Percentiles rank a stretch among this genome's conserved stretches.
Evolutionary conservation across 805 yeast genomes (phyloP).

Genomic region (Torulaspora maleeae): DNA sequence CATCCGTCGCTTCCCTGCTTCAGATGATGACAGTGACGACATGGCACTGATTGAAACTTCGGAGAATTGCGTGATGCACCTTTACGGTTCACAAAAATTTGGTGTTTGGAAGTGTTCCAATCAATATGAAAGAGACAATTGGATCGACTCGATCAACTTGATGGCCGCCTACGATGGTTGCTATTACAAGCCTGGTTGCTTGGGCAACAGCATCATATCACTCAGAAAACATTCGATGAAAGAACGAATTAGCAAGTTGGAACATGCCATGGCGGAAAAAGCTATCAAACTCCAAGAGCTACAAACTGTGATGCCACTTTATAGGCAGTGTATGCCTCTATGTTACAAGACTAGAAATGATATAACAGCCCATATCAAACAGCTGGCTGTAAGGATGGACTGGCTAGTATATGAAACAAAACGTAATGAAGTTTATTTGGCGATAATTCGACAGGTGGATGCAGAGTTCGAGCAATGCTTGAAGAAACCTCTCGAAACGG

Average conservation of each 20-base stretch:
- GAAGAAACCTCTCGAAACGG: neutral
- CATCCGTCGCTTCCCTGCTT: constrained; percentile 1
- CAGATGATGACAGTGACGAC: constrained; percentile 11
- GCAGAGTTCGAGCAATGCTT: constrained; percentile 3
- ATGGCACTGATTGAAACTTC: constrained; percentile 21
- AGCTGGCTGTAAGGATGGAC: constrained; percentile 49
- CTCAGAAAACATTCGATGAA: constrained; percentile 26
- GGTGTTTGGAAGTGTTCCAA: constrained; percentile 41
- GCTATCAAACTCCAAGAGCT: constrained; percentile 38
- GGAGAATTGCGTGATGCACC: constrained; percentile 37
- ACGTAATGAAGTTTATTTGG: constrained; percentile 40
- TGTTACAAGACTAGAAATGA: constrained; percentile 48
- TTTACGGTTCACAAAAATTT: constrained; percentile 41
- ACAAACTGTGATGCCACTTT: constrained; percentile 36
- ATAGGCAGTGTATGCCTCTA: constrained; percentile 51
- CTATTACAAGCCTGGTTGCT: constrained; percentile 20
- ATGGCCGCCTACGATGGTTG: constrained; percentile 27
- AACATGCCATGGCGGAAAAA: constrained; percentile 36
- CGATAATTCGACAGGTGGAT: constrained; percentile 25
- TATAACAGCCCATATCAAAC: constrained; percentile 42
- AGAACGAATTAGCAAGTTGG: constrained; percentile 37
- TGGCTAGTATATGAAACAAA: constrained; percentile 54
- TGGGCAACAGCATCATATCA: constrained; percentile 31
- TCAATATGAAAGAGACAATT: constrained; percentile 47
- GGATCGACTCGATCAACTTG: constrained; percentile 47